Base-by-base conservation (phyloP, 139 green algal species). In the Yamagishiella unicocca region DNA sequence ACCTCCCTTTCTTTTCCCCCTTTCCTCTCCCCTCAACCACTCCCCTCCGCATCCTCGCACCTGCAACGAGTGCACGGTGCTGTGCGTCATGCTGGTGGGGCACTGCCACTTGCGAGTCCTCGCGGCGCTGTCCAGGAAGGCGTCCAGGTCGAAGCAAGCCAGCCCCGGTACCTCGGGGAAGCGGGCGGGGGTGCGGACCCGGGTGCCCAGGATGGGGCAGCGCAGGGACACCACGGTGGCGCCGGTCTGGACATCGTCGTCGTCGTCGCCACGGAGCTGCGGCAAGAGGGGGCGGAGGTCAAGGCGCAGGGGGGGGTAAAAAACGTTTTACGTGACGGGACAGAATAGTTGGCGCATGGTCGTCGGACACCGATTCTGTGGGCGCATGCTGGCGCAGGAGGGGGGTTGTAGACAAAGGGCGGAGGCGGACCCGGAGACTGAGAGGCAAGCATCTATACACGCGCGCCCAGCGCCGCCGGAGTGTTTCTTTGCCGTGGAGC, bases 91-190 rank as follows among this genome's bases (percentile, higher is more conserved):
- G 81, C 87, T 94, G 89, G 94, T 93, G 1, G 96, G 96, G 91
- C 96, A 96, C 89, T 96, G 93, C 96, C 96, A 98, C 92, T 98
- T 98, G 88, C 93, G 92, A 42, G 92, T 97, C 81, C 92, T 89
- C 82, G 93, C 33, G 25, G 89, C 94, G 84, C 95, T 92, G 22
- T 87, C 88, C 67, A 98, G 88, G 87, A 98, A 98, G 31, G 91
- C 87, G 53, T 96, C 93, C 68, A 98, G 90, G 89, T 98, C 96
- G 89, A 98, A 98, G 31, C 88, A 86, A 21, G 84, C 83, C 46
- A 96, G 90, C 14, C 92, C 94, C 7, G 25, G 40, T 1, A 87
- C 71, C 50, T 89, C 84, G 4, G 38, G 35, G 43, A 92, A 96
- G 33, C 92, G 87, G 4, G 81, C 94, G 21, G 95, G 92, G 14